phyloP scores from a whole-genome alignment of 352 stramenopile species.

The Globisporangium spiculum region DNA sequence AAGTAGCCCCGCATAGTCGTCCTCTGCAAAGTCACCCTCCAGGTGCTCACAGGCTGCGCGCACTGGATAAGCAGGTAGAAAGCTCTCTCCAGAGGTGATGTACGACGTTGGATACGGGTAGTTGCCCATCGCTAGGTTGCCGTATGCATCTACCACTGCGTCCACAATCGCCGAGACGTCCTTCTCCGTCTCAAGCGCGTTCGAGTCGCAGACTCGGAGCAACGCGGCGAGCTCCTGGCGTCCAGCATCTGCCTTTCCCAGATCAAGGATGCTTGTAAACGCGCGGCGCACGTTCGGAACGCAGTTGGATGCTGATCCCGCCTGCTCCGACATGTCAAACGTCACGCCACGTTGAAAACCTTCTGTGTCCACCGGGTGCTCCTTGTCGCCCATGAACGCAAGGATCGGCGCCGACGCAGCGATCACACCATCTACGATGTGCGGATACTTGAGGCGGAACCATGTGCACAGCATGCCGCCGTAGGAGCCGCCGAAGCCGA shows the following conservation, averaged over 20 bases:
- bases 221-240: conserved; percentile 23
- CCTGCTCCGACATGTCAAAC: conserved; percentile 37
- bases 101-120: conserved; percentile 51
- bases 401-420: conserved; percentile 63
- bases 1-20: conserved; percentile 23
- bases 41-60: conserved; percentile 33
- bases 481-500: conserved; percentile 78
- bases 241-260: conserved; percentile 21
- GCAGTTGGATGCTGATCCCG: conserved; percentile 33
- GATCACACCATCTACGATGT: conserved; percentile 64
- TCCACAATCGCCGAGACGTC: conserved; percentile 20
- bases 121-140: conserved; percentile 40
- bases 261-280: conserved; percentile 14
- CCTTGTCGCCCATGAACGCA: conserved; percentile 42
- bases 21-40: conserved; percentile 22
- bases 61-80: conserved; percentile 37
- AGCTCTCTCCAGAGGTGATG: conserved; percentile 41
- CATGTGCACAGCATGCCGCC: conserved; percentile 75
- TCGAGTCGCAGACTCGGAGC: conserved; percentile 29
- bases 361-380: conserved; percentile 36
- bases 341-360: conserved; percentile 42
- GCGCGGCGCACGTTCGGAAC: conserved; percentile 32
- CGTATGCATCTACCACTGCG: conserved; percentile 22
- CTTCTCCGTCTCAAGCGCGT: conserved; percentile 21
- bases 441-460: conserved; percentile 73